These are phyloP conservation scores for Penicillium bialowiezense DNA, from an alignment of 495 filamentous ascomycete species.

Conservation along the genomic window DNA sequence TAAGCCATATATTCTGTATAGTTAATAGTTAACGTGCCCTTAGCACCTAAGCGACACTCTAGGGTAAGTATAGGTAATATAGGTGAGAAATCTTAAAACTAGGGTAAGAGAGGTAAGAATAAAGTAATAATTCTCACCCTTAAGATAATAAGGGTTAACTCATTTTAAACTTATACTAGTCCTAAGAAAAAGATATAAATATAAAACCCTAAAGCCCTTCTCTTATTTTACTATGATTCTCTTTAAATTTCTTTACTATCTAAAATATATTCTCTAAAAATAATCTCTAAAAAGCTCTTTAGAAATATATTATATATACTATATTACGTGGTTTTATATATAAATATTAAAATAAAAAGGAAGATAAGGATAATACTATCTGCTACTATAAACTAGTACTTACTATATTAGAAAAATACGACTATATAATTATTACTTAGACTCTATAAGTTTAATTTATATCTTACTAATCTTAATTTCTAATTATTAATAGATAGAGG, in stretches of 20 bases:
- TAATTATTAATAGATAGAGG: neutral
- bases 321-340: constrained; percentile 20
- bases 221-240: neutral
- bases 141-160: neutral
- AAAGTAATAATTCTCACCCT: neutral
- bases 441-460: constrained; percentile 6
- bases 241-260: neutral
- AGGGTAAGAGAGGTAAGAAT: neutral
- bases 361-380: constrained; percentile 16
- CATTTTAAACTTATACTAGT: neutral
- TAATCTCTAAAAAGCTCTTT: constrained; percentile 4
- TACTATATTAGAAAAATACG: constrained; percentile 20
- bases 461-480: neutral
- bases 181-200: neutral
- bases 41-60: neutral
- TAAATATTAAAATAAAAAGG: constrained; percentile 14
- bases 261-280: neutral
- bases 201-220: neutral
- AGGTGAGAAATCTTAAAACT: neutral
- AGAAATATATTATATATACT: constrained; percentile 15
- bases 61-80: neutral
- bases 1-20: neutral
- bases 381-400: constrained; percentile 13
- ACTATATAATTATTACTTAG: constrained; percentile 9
- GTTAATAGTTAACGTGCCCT: neutral